These are phyloP conservation scores for Circinella minor DNA, from an alignment of 371 early-diverging fungal genomes.

Conservation along the genomic window DNA sequence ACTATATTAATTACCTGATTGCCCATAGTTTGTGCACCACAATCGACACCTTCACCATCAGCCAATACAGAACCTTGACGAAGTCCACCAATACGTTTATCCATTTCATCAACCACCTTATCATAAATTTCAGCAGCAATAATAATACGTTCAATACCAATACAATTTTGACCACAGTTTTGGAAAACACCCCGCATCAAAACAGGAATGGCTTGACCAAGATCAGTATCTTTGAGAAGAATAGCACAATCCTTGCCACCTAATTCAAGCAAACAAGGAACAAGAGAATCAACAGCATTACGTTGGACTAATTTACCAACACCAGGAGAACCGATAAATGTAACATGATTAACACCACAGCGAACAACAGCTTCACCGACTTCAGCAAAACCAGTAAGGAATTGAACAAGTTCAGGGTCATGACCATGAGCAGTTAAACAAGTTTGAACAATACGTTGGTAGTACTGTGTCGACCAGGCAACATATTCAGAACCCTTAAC, in stretches of 20 bases:
- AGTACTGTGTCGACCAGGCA: constrained; percentile 80
- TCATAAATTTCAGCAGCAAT: constrained; percentile 74
- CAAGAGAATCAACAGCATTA: constrained; percentile 75
- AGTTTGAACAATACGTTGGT: constrained; percentile 63
- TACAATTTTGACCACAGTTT: constrained; percentile 89
- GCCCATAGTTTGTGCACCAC: constrained; percentile 80
- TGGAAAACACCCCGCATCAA: constrained; percentile 84
- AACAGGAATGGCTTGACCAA: constrained; percentile 69
- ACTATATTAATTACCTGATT: constrained; percentile 42
- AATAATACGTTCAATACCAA: constrained; percentile 80
- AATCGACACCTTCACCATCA: constrained; percentile 73
- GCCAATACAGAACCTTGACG: constrained; percentile 75
- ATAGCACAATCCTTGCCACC: constrained; percentile 92
- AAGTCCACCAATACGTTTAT: constrained; percentile 57
- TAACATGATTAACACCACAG: constrained; percentile 74
- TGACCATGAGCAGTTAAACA: constrained; percentile 75
- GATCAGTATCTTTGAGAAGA: constrained; percentile 75
- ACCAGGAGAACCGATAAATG: constrained; percentile 84
- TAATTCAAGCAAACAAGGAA: constrained; percentile 87
- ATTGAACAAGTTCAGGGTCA: constrained; percentile 77
- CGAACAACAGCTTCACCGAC: constrained; percentile 75
- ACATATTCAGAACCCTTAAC: constrained; percentile 87
- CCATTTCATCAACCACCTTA: constrained; percentile 64
- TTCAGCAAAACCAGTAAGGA: constrained; percentile 82
- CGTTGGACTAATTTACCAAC: constrained; percentile 81